Percentiles rank a stretch among this genome's conserved stretches.
phyloP scores from a whole-genome alignment of 2,329 filamentous ascomycete genomes.

The Colletotrichum noveboracense region DNA sequence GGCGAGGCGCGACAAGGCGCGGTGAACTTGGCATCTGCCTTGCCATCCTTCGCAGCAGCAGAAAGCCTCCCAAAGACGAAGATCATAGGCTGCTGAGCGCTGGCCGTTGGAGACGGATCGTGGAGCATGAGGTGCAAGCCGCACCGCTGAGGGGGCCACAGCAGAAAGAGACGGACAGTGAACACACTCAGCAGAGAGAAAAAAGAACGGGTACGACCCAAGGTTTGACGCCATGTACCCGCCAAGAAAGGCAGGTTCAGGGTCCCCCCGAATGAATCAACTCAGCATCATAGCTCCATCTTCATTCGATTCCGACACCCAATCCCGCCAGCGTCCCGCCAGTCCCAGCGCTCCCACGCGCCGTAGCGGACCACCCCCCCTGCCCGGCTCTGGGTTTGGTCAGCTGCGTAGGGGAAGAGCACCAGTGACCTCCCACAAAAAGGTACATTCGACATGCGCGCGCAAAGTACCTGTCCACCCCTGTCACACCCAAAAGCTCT shows the following conservation, averaged over 20 bases:
- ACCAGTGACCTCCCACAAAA: neutral
- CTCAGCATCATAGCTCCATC: slow-evolving; percentile 17
- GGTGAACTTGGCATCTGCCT: slow-evolving; percentile 6
- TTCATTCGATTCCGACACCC: neutral
- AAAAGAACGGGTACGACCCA: neutral
- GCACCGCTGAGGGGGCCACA: neutral
- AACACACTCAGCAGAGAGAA: neutral
- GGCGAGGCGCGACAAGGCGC: neutral
- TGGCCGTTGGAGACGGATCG: neutral
- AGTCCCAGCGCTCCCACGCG: neutral
- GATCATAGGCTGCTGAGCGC: neutral
- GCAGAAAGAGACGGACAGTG: neutral
- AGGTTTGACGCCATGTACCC: neutral
- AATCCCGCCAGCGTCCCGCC: neutral
- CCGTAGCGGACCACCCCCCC: slow-evolving; percentile 3
- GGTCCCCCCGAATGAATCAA: slow-evolving; percentile 12
- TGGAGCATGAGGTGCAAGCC: neutral
- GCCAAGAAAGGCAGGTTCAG: slow-evolving; percentile 15
- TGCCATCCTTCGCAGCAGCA: neutral
- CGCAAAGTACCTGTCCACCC: neutral
- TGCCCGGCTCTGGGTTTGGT: slow-evolving; percentile 1
- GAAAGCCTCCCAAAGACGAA: neutral
- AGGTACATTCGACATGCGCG: neutral
- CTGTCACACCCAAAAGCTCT: neutral
- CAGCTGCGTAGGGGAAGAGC: slow-evolving; percentile 13